phyloP scores from a whole-genome alignment of 257 asterid species.

The Solanum chiquidenum region DNA sequence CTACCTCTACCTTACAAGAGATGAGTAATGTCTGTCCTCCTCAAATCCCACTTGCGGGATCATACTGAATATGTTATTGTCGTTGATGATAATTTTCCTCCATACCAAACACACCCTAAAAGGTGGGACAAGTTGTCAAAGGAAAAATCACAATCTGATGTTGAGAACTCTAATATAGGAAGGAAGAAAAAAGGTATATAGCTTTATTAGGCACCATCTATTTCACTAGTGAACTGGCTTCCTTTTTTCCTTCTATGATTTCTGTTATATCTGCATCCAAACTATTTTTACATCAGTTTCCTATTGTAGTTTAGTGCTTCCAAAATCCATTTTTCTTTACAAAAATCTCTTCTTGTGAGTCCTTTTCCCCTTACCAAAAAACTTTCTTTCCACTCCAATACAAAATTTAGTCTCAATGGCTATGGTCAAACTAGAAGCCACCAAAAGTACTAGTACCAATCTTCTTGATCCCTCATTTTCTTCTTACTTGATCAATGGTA shows the following conservation, averaged over 20 bases:
- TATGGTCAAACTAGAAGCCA: slow-evolving; percentile 19
- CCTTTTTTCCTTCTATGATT: neutral
- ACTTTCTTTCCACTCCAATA: neutral
- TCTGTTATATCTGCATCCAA: neutral
- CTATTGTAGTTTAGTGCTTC: slow-evolving; percentile 3
- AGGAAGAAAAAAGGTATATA: neutral
- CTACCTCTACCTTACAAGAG: neutral
- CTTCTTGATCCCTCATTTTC: slow-evolving; percentile 42
- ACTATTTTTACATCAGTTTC: neutral
- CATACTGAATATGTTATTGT: neutral
- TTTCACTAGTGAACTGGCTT: neutral
- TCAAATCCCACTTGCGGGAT: neutral
- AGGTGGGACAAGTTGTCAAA: neutral
- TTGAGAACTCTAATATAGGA: neutral
- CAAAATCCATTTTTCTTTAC: neutral
- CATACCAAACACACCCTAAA: neutral
- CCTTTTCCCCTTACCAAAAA: neutral
- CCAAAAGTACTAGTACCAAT: slow-evolving; percentile 5
- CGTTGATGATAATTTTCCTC: neutral
- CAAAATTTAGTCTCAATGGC: slow-evolving; percentile 29
- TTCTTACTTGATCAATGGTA: slow-evolving; percentile 31
- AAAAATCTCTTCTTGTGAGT: neutral
- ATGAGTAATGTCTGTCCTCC: neutral
- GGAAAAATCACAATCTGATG: neutral
- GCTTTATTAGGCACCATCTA: neutral